Evolutionary conservation across 148 eudicot genomes (phyloP).

Genomic region (Persicaria tinctoria): DNA sequence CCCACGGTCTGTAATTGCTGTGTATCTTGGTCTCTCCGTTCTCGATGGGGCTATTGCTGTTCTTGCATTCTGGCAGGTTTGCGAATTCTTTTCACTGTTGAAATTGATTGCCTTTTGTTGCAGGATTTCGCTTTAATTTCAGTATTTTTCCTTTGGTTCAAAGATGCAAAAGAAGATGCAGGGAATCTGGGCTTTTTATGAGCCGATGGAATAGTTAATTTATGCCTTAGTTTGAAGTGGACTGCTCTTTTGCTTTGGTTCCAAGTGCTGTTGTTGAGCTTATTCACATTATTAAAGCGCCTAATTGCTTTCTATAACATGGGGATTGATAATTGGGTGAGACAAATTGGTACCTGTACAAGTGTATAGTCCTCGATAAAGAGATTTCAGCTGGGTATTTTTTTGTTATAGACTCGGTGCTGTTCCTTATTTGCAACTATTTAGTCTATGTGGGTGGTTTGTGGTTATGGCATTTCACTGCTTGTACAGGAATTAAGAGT

Average conservation of each 20-base stretch:
- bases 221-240: neutral
- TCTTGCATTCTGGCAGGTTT: slow-evolving; percentile 70
- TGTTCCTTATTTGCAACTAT: neutral
- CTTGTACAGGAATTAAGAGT: neutral
- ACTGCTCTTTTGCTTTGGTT: slow-evolving; percentile 1
- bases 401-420: neutral
- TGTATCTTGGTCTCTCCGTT: slow-evolving; percentile 39
- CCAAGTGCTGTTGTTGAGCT: neutral
- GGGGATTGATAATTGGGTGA: neutral
- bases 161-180: too few relatives aligned
- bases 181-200: neutral
- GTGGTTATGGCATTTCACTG: neutral
- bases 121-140: neutral
- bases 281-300: neutral
- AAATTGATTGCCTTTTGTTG: neutral
- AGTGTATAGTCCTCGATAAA: neutral
- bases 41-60: slow-evolving; percentile 50
- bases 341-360: neutral
- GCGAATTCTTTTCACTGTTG: neutral
- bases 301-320: neutral
- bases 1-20: slow-evolving; percentile 40
- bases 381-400: neutral
- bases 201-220: neutral
- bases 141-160: neutral
- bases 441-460: neutral